phyloP scores from a whole-genome alignment of 2,329 filamentous ascomycete genomes.

The Venturiaceae sp. region DNA sequence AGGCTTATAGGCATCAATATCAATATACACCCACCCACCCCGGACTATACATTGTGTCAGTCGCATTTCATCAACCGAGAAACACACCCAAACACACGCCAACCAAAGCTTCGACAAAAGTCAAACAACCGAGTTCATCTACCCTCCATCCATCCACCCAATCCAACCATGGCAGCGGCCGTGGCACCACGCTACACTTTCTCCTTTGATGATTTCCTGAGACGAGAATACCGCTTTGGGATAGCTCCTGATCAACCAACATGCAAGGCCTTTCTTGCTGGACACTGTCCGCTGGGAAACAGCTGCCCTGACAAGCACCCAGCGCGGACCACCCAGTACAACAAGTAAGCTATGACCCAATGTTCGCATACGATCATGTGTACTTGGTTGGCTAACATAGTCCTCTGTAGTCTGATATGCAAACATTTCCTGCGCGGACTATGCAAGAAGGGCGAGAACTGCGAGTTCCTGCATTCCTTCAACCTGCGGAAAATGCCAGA shows the following conservation, averaged over 20 bases:
- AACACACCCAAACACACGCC: neutral
- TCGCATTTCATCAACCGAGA: neutral
- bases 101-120: neutral
- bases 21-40: neutral
- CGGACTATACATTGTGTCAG: neutral
- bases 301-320: conserved; percentile 77
- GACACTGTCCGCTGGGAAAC: conserved; percentile 77
- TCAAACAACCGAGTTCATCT: neutral
- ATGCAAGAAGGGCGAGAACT: conserved; percentile 94
- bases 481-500: conserved; percentile 97
- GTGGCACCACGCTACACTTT: conserved; percentile 50
- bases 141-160: no score
- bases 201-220: conserved; percentile 78
- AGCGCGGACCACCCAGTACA: conserved; percentile 40
- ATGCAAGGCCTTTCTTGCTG: conserved; percentile 78
- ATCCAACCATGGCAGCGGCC: neutral
- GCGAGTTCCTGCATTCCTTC: conserved; percentile 98
- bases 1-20: no score
- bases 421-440: conserved; percentile 97
- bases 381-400: neutral
- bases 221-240: conserved; percentile 73
- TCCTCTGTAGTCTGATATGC: conserved; percentile 61
- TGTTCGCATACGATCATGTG: neutral
- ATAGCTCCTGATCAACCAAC: conserved; percentile 59
- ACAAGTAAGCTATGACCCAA: conserved; percentile 40